phyloP scores from a whole-genome alignment of 1,284 basidiomycete genomes.

The Sporisorium reilianum region DNA sequence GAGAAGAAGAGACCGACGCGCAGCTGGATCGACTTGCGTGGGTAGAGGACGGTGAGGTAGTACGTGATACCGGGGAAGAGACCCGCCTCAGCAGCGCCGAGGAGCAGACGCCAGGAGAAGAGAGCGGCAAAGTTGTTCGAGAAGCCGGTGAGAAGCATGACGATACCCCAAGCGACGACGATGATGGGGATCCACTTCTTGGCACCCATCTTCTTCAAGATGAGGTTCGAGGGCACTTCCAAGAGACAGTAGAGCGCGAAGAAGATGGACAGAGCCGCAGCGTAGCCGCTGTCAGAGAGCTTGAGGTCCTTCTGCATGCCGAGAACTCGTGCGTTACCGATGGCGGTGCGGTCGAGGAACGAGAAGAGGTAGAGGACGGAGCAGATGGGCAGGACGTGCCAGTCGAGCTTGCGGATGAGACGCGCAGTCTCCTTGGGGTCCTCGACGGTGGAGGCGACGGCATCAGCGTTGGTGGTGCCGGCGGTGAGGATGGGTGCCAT shows the following conservation, averaged over 20 bases:
- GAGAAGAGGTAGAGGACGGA: conserved; percentile 78
- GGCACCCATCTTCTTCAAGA: conserved; percentile 71
- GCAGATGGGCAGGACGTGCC: conserved; percentile 57
- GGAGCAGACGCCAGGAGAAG: conserved; percentile 69
- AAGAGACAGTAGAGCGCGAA: conserved; percentile 78
- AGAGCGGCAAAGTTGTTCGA: conserved; percentile 69
- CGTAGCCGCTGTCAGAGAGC: conserved; percentile 72
- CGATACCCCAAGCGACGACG: conserved; percentile 69
- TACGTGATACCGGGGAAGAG: conserved; percentile 57
- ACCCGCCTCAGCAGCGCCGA: conserved; percentile 67
- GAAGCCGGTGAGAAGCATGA: conserved; percentile 71
- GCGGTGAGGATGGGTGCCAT: conserved; percentile 48
- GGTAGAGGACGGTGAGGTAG: conserved; percentile 52
- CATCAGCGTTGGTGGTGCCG: conserved; percentile 42
- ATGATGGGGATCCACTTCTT: conserved; percentile 68
- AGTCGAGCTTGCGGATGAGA: conserved; percentile 53
- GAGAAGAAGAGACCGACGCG: conserved; percentile 59
- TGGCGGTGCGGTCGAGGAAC: conserved; percentile 82
- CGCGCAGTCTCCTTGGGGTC: conserved; percentile 45
- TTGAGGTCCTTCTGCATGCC: conserved; percentile 53
- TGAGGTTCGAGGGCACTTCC: conserved; percentile 78
- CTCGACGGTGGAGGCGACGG: conserved; percentile 35
- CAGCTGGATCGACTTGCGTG: conserved; percentile 51
- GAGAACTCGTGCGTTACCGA: conserved; percentile 80
- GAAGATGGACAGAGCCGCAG: conserved; percentile 60